These are phyloP conservation scores for Candida freyschussii DNA, from an alignment of 1,139 yeast species.

Conservation along the genomic window DNA sequence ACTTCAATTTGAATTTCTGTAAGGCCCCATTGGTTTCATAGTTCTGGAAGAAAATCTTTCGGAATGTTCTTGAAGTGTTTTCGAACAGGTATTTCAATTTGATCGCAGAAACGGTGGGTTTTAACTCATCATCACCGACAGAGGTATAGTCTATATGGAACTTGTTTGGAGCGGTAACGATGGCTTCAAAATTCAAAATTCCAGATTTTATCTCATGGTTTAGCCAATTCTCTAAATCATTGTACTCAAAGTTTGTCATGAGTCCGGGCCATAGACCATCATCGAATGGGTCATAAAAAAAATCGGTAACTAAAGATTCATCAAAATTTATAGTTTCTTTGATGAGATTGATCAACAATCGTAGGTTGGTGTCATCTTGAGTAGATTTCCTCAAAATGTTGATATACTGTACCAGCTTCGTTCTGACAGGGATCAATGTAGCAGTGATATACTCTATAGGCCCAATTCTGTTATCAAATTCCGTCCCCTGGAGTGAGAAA, in stretches of 20 bases:
- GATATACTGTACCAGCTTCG: constrained; percentile 38
- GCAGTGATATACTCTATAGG: constrained; percentile 52
- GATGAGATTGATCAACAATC: constrained; percentile 31
- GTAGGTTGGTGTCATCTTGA: constrained; percentile 45
- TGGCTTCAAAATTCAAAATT: constrained; percentile 51
- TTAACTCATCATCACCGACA: constrained; percentile 38
- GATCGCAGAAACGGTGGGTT: constrained; percentile 65
- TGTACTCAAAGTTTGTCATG: constrained; percentile 45
- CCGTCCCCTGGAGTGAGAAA: constrained; percentile 30
- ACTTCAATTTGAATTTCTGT: constrained; percentile 60
- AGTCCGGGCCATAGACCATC: constrained; percentile 52
- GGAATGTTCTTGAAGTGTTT: constrained; percentile 57
- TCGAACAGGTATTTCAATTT: constrained; percentile 60
- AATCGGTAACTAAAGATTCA: constrained; percentile 21
- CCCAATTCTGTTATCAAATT: constrained; percentile 27
- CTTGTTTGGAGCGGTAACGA: constrained; percentile 48
- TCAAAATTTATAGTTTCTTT: constrained; percentile 31
- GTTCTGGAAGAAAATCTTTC: constrained; percentile 30
- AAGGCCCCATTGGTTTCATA: constrained; percentile 46
- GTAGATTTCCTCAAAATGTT: constrained; percentile 40
- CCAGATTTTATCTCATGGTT: constrained; percentile 58
- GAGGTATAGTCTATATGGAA: constrained; percentile 61
- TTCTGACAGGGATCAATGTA: constrained; percentile 45
- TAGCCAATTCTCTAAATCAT: constrained; percentile 59
- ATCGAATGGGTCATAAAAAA: constrained; percentile 28